These are phyloP conservation scores for Yamadazyma songkhlaensis DNA, from an alignment of 1,139 yeast genomes.

Conservation along the genomic window DNA sequence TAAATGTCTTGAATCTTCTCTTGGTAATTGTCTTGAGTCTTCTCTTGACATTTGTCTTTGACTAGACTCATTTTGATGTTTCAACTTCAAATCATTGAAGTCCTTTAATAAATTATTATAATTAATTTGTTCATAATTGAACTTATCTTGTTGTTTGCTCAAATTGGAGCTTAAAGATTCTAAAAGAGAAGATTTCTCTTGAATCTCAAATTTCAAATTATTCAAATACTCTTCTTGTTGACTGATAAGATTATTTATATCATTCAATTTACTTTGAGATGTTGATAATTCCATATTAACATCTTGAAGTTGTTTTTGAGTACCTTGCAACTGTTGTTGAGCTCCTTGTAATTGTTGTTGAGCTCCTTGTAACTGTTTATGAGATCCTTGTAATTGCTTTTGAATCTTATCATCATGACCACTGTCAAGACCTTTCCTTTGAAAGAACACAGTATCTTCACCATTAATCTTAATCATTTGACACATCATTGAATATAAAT, in stretches of 20 bases:
- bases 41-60: not conserved
- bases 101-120: conserved; percentile 20
- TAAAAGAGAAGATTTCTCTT: conserved; percentile 14
- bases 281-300: too few relatives aligned
- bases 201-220: conserved; percentile 20
- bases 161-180: conserved; percentile 15
- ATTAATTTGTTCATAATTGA: conserved; percentile 10
- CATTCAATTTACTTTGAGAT: conserved; percentile 19
- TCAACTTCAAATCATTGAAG: conserved; percentile 24
- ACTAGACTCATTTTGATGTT: conserved; percentile 15
- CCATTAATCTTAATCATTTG: conserved; percentile 57
- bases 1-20: not conserved
- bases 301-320: too few relatives aligned
- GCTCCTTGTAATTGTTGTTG: too few relatives aligned
- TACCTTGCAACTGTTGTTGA: too few relatives aligned
- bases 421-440: conserved; percentile 20
- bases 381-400: too few relatives aligned
- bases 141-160: conserved; percentile 15
- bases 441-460: conserved; percentile 26
- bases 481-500: conserved; percentile 75
- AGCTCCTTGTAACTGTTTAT: too few relatives aligned
- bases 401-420: too few relatives aligned
- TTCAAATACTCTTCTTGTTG: conserved; percentile 22
- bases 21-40: not conserved
- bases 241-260: conserved; percentile 18